phyloP scores from a whole-genome alignment of 257 asterid species.

The Marsdenia floribunda region DNA sequence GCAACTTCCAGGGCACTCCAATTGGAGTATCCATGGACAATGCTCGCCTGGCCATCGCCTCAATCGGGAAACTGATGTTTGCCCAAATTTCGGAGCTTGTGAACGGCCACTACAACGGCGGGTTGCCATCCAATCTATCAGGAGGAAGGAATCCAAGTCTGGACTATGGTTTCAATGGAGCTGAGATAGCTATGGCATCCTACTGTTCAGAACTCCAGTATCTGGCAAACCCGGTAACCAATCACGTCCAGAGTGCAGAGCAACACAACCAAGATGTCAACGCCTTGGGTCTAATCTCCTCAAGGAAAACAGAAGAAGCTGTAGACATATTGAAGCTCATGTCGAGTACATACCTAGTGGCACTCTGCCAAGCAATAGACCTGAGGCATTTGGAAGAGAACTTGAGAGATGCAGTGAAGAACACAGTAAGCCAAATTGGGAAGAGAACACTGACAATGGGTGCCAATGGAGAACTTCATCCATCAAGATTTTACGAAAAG shows the following conservation, averaged over 20 bases:
- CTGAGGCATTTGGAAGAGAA: slow-evolving; percentile 47
- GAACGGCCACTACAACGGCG: slow-evolving; percentile 43
- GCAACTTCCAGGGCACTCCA: slow-evolving; percentile 51
- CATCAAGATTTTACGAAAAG: slow-evolving; percentile 44
- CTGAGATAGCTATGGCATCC: slow-evolving; percentile 51
- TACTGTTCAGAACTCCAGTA: slow-evolving; percentile 49
- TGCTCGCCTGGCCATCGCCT: slow-evolving; percentile 39
- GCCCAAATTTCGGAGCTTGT: slow-evolving; percentile 48
- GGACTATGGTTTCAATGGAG: slow-evolving; percentile 51
- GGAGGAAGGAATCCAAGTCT: slow-evolving; percentile 46
- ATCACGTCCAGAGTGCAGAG: slow-evolving; percentile 49
- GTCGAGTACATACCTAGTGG: slow-evolving; percentile 39
- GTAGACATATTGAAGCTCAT: slow-evolving; percentile 42
- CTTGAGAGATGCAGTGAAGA: slow-evolving; percentile 37
- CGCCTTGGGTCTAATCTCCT: slow-evolving; percentile 44
- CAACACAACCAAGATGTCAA: slow-evolving; percentile 58
- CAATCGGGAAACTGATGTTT: slow-evolving; percentile 44
- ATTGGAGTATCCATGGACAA: slow-evolving; percentile 56
- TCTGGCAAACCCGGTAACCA: slow-evolving; percentile 46
- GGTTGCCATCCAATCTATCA: slow-evolving; percentile 41
- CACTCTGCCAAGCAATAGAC: slow-evolving; percentile 44
- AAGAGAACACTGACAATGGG: slow-evolving; percentile 37
- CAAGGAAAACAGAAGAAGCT: slow-evolving; percentile 44
- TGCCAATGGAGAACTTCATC: slow-evolving; percentile 42
- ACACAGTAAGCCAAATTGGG: slow-evolving; percentile 41